A percentile compares a stretch with the other conserved stretches of the same genome.
These are phyloP conservation scores for Linum tenue DNA, from an alignment of 345 rosid genomes.

Conservation along the genomic window DNA sequence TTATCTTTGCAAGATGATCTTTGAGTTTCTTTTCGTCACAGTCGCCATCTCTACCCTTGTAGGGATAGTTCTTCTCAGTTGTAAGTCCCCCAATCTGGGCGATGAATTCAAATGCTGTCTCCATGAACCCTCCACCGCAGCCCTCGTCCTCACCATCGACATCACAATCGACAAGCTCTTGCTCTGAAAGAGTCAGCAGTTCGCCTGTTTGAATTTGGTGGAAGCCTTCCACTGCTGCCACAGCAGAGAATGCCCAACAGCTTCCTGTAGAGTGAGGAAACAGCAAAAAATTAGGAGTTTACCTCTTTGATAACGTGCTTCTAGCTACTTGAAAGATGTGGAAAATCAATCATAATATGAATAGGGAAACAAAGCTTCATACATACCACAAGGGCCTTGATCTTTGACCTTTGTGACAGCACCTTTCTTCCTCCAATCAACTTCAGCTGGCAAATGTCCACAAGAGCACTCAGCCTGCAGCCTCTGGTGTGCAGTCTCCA, in stretches of 20 bases:
- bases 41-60: constrained; percentile 29
- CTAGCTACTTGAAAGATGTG: too few relatives aligned
- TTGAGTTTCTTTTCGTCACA: constrained; percentile 30
- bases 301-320: neutral
- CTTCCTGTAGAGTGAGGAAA: constrained; percentile 19
- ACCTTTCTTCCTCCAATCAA: constrained; percentile 36
- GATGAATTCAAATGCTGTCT: constrained; percentile 29
- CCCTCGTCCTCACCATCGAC: constrained; percentile 20
- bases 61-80: constrained; percentile 39
- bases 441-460: constrained; percentile 15
- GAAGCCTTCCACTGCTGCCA: constrained; percentile 32
- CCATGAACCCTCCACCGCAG: constrained; percentile 31
- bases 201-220: constrained; percentile 36
- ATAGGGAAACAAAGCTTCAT: neutral
- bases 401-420: constrained; percentile 29
- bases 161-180: constrained; percentile 29
- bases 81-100: constrained; percentile 34
- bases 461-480: neutral
- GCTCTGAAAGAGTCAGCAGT: constrained; percentile 27
- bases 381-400: constrained; percentile 34
- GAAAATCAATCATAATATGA: neutral
- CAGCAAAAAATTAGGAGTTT: neutral
- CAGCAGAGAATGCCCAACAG: constrained; percentile 35
- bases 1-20: constrained; percentile 31
- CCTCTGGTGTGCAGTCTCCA: constrained; percentile 11